A percentile compares a stretch with the other conserved stretches of the same genome.
phyloP scores from a whole-genome alignment of 1,284 basidiomycete species.

The Leccinum angustisporum region DNA sequence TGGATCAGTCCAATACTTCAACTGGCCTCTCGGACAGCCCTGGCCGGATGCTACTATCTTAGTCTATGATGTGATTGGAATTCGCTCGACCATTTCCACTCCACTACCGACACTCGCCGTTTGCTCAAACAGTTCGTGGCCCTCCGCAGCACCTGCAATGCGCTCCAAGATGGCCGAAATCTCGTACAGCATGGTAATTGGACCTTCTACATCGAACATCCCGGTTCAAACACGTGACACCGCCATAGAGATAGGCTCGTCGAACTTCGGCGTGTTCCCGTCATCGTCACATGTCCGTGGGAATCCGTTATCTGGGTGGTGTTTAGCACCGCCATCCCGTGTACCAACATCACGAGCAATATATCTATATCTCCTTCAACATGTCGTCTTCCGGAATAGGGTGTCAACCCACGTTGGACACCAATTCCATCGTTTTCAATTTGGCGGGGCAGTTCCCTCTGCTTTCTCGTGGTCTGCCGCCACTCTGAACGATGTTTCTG shows the following conservation, averaged over 20 bases:
- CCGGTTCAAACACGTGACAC: conserved; percentile 77
- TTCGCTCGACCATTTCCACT: conserved; percentile 89
- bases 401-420: conserved; percentile 50
- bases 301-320: no score
- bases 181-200: conserved; percentile 79
- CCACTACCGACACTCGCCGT: conserved; percentile 74
- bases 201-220: conserved; percentile 74
- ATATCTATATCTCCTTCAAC: conserved; percentile 50
- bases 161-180: conserved; percentile 83
- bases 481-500: conserved; percentile 70
- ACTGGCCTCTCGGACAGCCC: conserved; percentile 77
- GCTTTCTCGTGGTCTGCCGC: conserved; percentile 69
- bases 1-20: conserved; percentile 88
- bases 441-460: conserved; percentile 56
- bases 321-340: conserved; percentile 78
- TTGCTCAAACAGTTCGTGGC: conserved; percentile 72
- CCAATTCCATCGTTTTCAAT: conserved; percentile 47
- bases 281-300: no score
- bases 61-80: conserved; percentile 77
- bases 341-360: conserved; percentile 59
- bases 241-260: conserved; percentile 72
- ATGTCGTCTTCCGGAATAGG: conserved; percentile 69
- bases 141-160: conserved; percentile 65
- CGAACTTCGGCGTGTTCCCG: conserved; percentile 36
- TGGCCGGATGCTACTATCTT: conserved; percentile 62